Base-by-base conservation (phyloP, 441 rosid genomes). In the Gossypium trilobum region DNA sequence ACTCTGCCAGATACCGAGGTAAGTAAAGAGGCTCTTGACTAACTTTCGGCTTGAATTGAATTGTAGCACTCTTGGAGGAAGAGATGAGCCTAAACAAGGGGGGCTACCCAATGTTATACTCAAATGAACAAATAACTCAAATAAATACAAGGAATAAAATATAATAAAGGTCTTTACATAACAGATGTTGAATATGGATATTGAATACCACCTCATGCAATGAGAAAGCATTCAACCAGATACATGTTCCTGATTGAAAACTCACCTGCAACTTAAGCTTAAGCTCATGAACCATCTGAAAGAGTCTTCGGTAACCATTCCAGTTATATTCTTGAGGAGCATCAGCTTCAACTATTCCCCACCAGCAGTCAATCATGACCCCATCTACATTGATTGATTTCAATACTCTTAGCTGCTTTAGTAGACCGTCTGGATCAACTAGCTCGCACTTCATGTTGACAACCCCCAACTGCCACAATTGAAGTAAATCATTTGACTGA, bases 291-390 rank as follows among this genome's bases (percentile, higher is more conserved):
- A 89, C 87, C 84, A 92, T 88, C 84, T 88, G 97, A 78, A 88
- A 88, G 70, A 91, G 95, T 78, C 86, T 86, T 78, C 76, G 83
- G 84, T 95, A 95, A 68, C 98, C 99, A 78, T 77, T 92, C 99
- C 99, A 92, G 76, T 87, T 91, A 84, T 92, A 95, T 71, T 91
- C 97, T 73, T 73, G 93, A 0, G 99, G 99, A 65, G 88, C 81
- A 81, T 88, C 93, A 66, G 91, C 93, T 86, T 92, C 98, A 27
- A 90, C 99, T 79, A 95, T 90, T 74, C 99, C 98, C 99, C 99
- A 95, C 99, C 99, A 95, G 83, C 99, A 95, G 81, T 95, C 92
- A 73, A 89, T 93, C 86, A 84, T 86, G 63, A 92, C 86, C 44
- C 98, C 98, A 80, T 95, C 97, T 51, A 90, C 82, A 71, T 85